Evolutionary conservation across 2,329 filamentous ascomycete genomes (phyloP).

Genomic region (Trichoderma atrobrunneum): DNA sequence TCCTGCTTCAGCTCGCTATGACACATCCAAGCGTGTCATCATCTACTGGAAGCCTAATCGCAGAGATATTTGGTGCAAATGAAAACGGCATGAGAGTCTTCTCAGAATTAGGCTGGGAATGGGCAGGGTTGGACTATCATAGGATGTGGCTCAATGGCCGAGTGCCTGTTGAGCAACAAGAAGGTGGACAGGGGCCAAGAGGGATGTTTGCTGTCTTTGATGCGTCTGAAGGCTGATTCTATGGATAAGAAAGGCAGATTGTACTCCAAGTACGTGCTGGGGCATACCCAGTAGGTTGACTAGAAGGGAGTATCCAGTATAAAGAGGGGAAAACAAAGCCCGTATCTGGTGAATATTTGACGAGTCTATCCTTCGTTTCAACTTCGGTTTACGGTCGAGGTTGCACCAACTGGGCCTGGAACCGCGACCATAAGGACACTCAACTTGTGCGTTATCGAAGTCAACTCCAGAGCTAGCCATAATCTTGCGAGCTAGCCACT

Average conservation of each 20-base stretch:
- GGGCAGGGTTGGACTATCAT: not conserved
- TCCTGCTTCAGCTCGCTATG: not conserved
- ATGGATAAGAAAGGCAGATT: not conserved
- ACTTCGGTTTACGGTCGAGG: not conserved
- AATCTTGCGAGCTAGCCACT: not conserved
- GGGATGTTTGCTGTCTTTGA: slow-evolving; percentile 4
- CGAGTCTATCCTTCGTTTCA: not conserved
- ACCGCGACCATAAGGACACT: not conserved
- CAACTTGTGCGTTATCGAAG: not conserved
- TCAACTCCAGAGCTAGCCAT: not conserved
- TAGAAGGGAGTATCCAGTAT: not conserved
- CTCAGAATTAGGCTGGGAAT: not conserved
- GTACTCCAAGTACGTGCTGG: not conserved
- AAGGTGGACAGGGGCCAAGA: not conserved
- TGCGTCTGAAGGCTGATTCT: not conserved
- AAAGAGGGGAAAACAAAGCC: not conserved
- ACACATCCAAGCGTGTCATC: not conserved
- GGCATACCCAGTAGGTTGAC: not conserved
- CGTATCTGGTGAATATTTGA: not conserved
- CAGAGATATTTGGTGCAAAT: not conserved
- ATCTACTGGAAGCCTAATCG: not conserved
- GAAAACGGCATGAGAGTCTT: not conserved
- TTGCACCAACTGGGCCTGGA: not conserved
- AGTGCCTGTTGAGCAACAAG: not conserved
- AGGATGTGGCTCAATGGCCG: slow-evolving; percentile 6